Evolutionary conservation across 2,329 filamentous ascomycete species (phyloP).

Genomic region (Talaromyces albobiverticillius): DNA sequence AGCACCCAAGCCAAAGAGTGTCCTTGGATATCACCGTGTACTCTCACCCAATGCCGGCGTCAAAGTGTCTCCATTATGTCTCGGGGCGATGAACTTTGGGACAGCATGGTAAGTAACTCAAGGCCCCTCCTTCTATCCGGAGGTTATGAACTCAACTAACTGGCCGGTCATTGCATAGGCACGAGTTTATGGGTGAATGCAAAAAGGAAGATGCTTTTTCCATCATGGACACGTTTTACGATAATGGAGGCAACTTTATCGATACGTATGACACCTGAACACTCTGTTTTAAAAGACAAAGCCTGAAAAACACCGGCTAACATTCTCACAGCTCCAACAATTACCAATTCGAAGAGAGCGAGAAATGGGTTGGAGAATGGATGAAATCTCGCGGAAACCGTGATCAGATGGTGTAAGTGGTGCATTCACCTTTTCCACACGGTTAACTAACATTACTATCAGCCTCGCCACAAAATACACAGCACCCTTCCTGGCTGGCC

Average conservation of each 20-base stretch:
- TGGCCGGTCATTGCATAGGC: constrained; percentile 14
- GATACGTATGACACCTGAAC: constrained; percentile 50
- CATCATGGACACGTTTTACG: constrained; percentile 65
- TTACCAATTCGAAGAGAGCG: constrained; percentile 64
- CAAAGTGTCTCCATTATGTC: constrained; percentile 61
- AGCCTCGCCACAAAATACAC: constrained; percentile 66
- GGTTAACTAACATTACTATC: too few species aligned
- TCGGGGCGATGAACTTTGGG: constrained; percentile 38
- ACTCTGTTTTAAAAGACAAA: neutral
- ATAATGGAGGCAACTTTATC: constrained; percentile 69
- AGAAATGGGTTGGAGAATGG: constrained; percentile 68
- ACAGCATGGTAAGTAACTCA: constrained; percentile 30
- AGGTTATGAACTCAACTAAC: neutral
- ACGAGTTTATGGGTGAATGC: constrained; percentile 61
- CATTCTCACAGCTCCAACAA: constrained; percentile 49
- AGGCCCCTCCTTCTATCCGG: too few species aligned
- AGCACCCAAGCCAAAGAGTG: constrained; percentile 43
- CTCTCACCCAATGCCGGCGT: constrained; percentile 64
- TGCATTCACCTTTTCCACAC: neutral
- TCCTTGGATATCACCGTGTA: constrained; percentile 63
- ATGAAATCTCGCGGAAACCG: constrained; percentile 61
- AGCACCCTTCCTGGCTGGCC: constrained; percentile 50
- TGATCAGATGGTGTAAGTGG: constrained; percentile 58
- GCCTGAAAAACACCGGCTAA: neutral
- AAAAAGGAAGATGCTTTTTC: constrained; percentile 60